Base-by-base conservation (phyloP, 495 filamentous ascomycete species). In the Astrothelium subdiscretum region DNA sequence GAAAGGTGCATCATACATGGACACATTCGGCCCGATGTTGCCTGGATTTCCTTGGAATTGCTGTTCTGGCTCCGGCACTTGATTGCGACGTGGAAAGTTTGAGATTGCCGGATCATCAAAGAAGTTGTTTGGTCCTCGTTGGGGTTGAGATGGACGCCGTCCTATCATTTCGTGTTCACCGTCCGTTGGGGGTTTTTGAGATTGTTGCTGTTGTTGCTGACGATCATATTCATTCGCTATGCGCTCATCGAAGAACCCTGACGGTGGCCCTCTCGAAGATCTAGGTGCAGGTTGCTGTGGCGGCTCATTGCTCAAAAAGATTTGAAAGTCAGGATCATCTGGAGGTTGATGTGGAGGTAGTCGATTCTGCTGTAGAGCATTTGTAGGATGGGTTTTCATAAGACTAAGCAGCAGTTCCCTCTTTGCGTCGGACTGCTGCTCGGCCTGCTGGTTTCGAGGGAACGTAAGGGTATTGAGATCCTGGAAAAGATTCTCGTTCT, bases 261-360 rank as follows among this genome's bases (percentile, higher is more conserved):
- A 54, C 5, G 48, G 48, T 29, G 48, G 48, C 15, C 48, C 48
- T 15, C 48, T 54, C 20, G 48, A 54, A 54, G 48, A 54, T 24
- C 24, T 54, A 1, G 48, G 48, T 26, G 48, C 48, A 54, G 48
- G 48, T 54, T 54, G 48, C 24, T 54, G 48, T 15, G 48, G 48
- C 29, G 48, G n/a, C 5, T 54, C 48, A 29, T 54, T 29, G 48
- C 29, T 54, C 20, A 54, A 26, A 20, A 54, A 54, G 22, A 54
- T 54, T 29, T 54, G 48, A 24, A 54, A 54, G 22, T 54, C 48
- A 29, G 48, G 48, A 54, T 54, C 48, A 54, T 54, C 48, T 29
- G 48, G 48, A n/a, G 24, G 15, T 26, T 54, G 48, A 6, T 24
- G 48, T 29, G 48, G 24, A 29, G 10, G 48, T 54, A 20, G 8